Evolutionary conservation across 2,329 filamentous ascomycete species (phyloP), one percentile per base, ranked within the genome.

Genomic region (Rachicladosporium sp.): DNA sequence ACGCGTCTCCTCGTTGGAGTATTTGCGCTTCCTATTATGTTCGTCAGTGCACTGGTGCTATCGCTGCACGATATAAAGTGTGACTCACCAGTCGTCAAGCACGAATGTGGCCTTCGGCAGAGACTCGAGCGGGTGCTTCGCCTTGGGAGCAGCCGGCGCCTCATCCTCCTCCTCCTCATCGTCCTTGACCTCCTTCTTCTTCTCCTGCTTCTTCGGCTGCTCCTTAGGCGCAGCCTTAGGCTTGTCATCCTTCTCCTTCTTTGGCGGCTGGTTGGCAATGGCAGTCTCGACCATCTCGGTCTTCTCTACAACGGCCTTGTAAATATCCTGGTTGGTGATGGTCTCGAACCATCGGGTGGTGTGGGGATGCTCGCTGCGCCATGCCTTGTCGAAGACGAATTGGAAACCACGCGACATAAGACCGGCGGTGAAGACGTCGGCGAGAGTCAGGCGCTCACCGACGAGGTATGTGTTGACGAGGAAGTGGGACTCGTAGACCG

Each of bases 401-500:
- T 93, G 74, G 76, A 93, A 96, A 60, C 86, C 88, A 55, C 87
- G 87, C 62, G 76, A 73, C 58, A 91, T 71, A 64, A 94, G 74
- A 63, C 77, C 72, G 55, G 80, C 76, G 60, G 74, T 70, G 73
- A 93, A 96, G 62, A 95, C 66, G 66, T 98, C 91, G 65, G 91
- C 91, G 54, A 96, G 83, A 57, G 88, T 95, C 69, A 96, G 78
- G 61, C 91, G 87, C 78, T 98, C 91, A 62, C 88, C 86, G 58
- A 95, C 89, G 51, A 98, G 84, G 79, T 83, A 98, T 59, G 91
- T 98, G 79, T 93, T 85, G 71, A 82, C 73, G 51, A 80, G 71
- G 54, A 98, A 81, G 73, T 96, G 84, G 61, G 82, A 73, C 73
- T 98, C 91, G 41, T 91, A 69, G 52, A 84, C 74, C 47, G 69